A percentile compares a stretch with the other conserved stretches of the same genome.
Evolutionary conservation across 1,139 yeast genomes (phyloP).

Genomic region (Diutina siamensis): DNA sequence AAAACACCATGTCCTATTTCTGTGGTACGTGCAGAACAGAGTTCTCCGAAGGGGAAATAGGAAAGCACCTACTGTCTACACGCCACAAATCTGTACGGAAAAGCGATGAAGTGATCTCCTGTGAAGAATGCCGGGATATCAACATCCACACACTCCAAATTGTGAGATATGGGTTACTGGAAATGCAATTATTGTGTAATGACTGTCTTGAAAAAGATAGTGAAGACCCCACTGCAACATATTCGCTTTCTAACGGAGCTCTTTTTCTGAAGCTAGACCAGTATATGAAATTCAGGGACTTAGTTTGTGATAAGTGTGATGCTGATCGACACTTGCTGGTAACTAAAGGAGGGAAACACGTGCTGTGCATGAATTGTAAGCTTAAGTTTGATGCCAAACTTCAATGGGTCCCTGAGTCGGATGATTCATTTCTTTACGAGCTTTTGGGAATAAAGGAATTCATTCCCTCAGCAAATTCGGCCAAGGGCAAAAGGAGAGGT

Average conservation of each 20-base stretch:
- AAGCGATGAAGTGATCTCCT: conserved; percentile 32
- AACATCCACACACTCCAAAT: conserved; percentile 45
- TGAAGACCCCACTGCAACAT: conserved; percentile 38
- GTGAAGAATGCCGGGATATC: conserved; percentile 46
- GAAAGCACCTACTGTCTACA: conserved; percentile 38
- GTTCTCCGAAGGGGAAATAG: conserved; percentile 14
- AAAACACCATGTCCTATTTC: conserved; percentile 7
- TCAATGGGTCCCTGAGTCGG: conserved; percentile 31
- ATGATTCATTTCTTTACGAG: conserved; percentile 35
- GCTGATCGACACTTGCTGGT: conserved; percentile 30
- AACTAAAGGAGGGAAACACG: conserved; percentile 13
- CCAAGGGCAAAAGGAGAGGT: conserved; percentile 14
- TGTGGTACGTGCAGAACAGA: conserved; percentile 22
- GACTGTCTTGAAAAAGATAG: conserved; percentile 32
- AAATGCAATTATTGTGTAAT: conserved; percentile 40
- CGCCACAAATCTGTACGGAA: conserved; percentile 40
- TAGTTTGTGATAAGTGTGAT: conserved; percentile 35
- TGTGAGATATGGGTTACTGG: conserved; percentile 43
- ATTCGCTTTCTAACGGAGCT: conserved; percentile 44
- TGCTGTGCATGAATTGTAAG: conserved; percentile 15
- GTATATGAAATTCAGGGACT: conserved; percentile 39
- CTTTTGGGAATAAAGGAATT: conserved; percentile 40
- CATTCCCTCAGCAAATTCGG: conserved; percentile 12
- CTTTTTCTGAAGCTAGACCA: conserved; percentile 35
- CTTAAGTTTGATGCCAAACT: not conserved